A percentile compares a stretch with the other conserved stretches of the same genome.
These are phyloP conservation scores for Lentinula sp. DNA, from an alignment of 768 basidiomycete species.

Conservation along the genomic window DNA sequence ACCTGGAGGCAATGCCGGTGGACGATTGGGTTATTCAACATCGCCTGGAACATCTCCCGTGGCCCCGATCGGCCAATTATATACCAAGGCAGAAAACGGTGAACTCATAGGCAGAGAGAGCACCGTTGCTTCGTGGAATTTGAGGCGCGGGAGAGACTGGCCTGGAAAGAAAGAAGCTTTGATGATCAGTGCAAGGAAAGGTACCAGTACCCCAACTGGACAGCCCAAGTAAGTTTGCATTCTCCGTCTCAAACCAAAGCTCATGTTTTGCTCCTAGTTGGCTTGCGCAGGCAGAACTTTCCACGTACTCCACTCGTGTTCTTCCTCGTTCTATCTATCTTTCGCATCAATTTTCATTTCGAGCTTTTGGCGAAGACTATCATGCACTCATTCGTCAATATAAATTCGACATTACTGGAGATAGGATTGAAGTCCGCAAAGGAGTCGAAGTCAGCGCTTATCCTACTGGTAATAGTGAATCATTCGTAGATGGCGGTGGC, in stretches of 20 bases:
- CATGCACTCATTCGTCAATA: constrained; percentile 68
- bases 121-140: constrained; percentile 59
- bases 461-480: constrained; percentile 28
- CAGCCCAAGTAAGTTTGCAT: constrained; percentile 26
- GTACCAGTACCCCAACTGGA: constrained; percentile 4
- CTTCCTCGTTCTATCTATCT: constrained; percentile 78
- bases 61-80: not conserved
- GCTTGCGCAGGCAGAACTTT: constrained; percentile 78
- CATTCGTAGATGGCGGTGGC: constrained; percentile 43
- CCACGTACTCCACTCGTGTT: constrained; percentile 57
- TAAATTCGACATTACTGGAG: constrained; percentile 49
- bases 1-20: constrained; percentile 16
- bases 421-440: constrained; percentile 63
- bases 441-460: constrained; percentile 65
- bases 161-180: constrained; percentile 38
- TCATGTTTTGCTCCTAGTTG: constrained; percentile 32
- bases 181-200: constrained; percentile 9
- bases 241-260: constrained; percentile 1
- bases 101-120: constrained; percentile 32
- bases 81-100: constrained; percentile 14
- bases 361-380: constrained; percentile 69
- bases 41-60: constrained; percentile 1
- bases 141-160: constrained; percentile 48
- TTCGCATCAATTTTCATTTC: constrained; percentile 80
- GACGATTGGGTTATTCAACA: constrained; percentile 34